A percentile compares a stretch with the other conserved stretches of the same genome.
These are phyloP conservation scores for Geranomyces variabilis DNA, from an alignment of 192 early-diverging fungal species.

Conservation along the genomic window DNA sequence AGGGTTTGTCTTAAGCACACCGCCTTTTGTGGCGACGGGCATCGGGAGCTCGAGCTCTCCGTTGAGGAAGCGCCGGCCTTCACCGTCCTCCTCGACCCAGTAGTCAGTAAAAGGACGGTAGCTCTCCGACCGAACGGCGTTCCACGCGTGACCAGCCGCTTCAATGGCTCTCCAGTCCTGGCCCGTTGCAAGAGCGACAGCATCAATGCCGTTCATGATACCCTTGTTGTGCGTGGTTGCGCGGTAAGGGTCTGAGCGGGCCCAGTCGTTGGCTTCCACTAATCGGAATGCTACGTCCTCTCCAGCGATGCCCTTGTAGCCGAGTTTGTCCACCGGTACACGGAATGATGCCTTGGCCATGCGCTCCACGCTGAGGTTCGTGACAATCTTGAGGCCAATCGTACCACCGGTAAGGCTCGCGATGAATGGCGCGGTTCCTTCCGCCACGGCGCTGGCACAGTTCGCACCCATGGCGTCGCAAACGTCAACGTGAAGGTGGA, in stretches of 20 bases:
- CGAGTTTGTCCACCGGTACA: slow-evolving; percentile 61
- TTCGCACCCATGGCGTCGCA: slow-evolving; percentile 84
- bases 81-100: slow-evolving; percentile 64
- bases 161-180: slow-evolving; percentile 82
- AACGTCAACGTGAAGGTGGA: slow-evolving; percentile 76
- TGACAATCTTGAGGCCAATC: slow-evolving; percentile 69
- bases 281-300: slow-evolving; percentile 65
- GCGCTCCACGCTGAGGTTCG: slow-evolving; percentile 69
- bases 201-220: slow-evolving; percentile 82
- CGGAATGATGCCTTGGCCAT: slow-evolving; percentile 62
- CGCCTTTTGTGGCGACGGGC: slow-evolving; percentile 75
- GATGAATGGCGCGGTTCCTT: slow-evolving; percentile 67
- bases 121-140: slow-evolving; percentile 37
- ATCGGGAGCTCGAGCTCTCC: slow-evolving; percentile 73
- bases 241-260: slow-evolving; percentile 68
- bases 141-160: slow-evolving; percentile 71
- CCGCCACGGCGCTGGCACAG: slow-evolving; percentile 69
- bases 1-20: slow-evolving; percentile 73
- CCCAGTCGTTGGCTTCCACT: slow-evolving; percentile 73
- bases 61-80: slow-evolving; percentile 53
- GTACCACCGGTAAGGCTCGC: slow-evolving; percentile 56
- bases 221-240: slow-evolving; percentile 81
- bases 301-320: slow-evolving; percentile 68
- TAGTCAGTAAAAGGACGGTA: slow-evolving; percentile 74
- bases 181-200: slow-evolving; percentile 73